Percentiles rank a stretch among this genome's conserved stretches.
Conservation (phyloP, 768 basidiomycete genomes). For the Panellus pusillus region DNA sequence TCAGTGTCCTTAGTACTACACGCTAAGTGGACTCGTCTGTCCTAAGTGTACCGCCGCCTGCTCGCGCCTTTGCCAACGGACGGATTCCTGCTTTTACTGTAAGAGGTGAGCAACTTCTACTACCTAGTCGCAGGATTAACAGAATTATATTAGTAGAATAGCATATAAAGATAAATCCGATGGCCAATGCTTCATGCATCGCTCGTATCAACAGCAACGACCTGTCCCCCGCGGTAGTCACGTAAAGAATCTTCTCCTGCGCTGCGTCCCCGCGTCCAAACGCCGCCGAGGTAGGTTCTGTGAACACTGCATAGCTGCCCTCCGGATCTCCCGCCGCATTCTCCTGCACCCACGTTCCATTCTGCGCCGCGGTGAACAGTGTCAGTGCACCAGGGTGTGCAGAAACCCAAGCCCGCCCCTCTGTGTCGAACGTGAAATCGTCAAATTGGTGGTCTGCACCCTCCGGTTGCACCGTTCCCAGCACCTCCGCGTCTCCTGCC, state of each 20-base stretch:
- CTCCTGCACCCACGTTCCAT: not conserved
- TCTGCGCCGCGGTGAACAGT: not conserved
- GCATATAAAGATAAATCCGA: too few species aligned
- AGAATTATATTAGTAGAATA: too few species aligned
- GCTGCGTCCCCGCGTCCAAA: not conserved
- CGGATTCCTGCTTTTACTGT: too few species aligned
- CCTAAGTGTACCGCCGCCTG: too few species aligned
- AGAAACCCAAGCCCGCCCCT: constrained; percentile 8
- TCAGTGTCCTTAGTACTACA: too few species aligned
- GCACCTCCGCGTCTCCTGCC: not conserved
- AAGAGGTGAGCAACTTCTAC: too few species aligned
- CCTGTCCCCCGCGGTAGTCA: constrained; percentile 2
- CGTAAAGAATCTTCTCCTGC: not conserved
- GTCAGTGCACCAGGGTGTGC: constrained; percentile 7
- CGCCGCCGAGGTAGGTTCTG: constrained; percentile 4
- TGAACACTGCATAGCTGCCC: not conserved
- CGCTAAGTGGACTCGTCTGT: too few species aligned
- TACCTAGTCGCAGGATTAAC: too few species aligned
- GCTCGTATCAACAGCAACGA: not conserved
- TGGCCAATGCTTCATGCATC: not conserved
- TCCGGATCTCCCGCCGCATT: not conserved
- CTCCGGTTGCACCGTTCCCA: not conserved
- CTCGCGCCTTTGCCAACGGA: too few species aligned
- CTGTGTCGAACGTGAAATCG: constrained; percentile 6
- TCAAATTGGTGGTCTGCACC: not conserved